These are phyloP conservation scores for Mucor piriformis DNA, from an alignment of 371 early-diverging fungal species.

Conservation along the genomic window DNA sequence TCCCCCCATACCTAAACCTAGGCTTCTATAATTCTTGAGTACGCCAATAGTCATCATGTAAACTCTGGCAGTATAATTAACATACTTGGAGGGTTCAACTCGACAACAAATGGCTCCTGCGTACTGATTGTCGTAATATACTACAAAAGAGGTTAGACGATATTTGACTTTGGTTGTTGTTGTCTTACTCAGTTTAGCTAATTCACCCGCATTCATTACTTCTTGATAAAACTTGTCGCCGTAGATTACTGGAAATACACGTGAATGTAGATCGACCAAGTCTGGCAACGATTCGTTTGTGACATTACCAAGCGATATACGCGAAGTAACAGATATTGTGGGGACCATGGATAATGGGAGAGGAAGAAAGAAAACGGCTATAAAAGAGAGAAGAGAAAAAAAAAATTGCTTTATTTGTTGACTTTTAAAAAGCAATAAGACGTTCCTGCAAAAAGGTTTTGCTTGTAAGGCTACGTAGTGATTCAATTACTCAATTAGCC, in stretches of 20 bases:
- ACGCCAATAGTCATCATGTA: slow-evolving; percentile 34
- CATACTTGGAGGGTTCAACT: slow-evolving; percentile 12
- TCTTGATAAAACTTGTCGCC: slow-evolving; percentile 25
- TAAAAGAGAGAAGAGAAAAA: no score
- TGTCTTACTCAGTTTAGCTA: slow-evolving; percentile 23
- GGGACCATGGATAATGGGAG: slow-evolving; percentile 4
- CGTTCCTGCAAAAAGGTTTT: no score
- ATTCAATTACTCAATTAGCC: no score
- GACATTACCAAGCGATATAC: slow-evolving; percentile 21
- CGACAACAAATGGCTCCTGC: slow-evolving; percentile 33
- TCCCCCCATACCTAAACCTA: slow-evolving; percentile 23
- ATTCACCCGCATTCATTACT: slow-evolving; percentile 25
- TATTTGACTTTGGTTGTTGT: neutral
- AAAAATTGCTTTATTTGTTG: no score
- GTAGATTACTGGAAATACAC: slow-evolving; percentile 26
- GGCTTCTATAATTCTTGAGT: slow-evolving; percentile 14
- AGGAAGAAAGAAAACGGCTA: neutral
- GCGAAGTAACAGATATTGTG: slow-evolving; percentile 9
- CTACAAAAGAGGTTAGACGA: neutral
- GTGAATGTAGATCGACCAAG: slow-evolving; percentile 18
- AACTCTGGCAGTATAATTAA: slow-evolving; percentile 19
- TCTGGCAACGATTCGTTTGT: slow-evolving; percentile 16
- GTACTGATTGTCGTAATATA: slow-evolving; percentile 22
- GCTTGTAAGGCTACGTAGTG: no score
- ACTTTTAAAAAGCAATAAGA: no score